Conservation (phyloP, 2,329 filamentous ascomycete genomes). For the Epicoccum nigrum region DNA sequence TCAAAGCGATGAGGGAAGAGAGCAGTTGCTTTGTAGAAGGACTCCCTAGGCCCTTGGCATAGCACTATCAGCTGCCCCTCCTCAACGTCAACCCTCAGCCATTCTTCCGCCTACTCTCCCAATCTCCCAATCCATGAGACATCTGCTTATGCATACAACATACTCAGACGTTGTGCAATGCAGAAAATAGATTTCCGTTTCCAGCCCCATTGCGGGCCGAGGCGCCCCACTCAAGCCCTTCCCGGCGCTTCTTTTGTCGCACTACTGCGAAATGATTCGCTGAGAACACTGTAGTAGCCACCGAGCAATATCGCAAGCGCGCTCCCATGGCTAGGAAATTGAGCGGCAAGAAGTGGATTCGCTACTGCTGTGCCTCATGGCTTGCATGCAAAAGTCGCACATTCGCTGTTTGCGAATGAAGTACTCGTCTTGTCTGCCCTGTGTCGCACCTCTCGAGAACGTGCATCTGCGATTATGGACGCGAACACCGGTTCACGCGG, state of each 20-base stretch:
- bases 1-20: too few species aligned
- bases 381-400: constrained; percentile 28
- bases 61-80: not conserved
- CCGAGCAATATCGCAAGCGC: constrained; percentile 24
- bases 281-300: constrained; percentile 12
- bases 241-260: constrained; percentile 35
- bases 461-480: constrained; percentile 21
- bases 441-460: constrained; percentile 11
- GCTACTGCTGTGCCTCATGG: constrained; percentile 33
- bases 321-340: constrained; percentile 23
- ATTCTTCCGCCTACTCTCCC: not conserved
- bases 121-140: not conserved
- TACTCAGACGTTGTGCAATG: not conserved
- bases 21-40: not conserved
- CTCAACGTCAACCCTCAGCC: not conserved
- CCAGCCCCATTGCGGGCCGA: constrained; percentile 10
- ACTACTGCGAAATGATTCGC: constrained; percentile 32
- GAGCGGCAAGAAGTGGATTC: constrained; percentile 23
- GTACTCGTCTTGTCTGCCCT: constrained; percentile 17
- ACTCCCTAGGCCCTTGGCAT: constrained; percentile 1
- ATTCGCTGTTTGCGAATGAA: constrained; percentile 35
- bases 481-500: constrained; percentile 17
- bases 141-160: not conserved
- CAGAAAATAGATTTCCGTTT: constrained; percentile 9
- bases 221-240: constrained; percentile 9